Base-by-base conservation (phyloP, 345 rosid genomes). In the Conringia planisiliqua region DNA sequence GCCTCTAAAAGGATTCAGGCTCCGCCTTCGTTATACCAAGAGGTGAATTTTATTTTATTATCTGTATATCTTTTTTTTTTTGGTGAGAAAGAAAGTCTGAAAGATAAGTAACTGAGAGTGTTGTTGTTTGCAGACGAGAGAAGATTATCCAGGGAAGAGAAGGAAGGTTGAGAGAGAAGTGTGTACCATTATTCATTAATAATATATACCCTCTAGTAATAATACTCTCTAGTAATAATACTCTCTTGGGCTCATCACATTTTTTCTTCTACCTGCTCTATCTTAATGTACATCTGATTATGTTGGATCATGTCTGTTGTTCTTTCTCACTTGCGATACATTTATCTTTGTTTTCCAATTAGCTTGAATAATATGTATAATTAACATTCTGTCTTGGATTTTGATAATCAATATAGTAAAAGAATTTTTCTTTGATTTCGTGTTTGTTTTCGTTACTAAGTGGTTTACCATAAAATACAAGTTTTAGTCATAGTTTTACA, bases 1-100 rank as follows among this genome's bases (percentile, higher is more conserved):
- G 90, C 92, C 32, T 95, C 96, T 6, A 95, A 95, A 83, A 86
- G 98, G 81, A 81, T 95, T 29, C 86, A 78, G 35, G 93, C 88
- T 68, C 90, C 90, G 11, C 81, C 78, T 73, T 81, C 78, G 72
- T 39, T 83, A 12, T 78, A 78, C 66, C 83, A 83, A 60, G 92
- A 90, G 96, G 96, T 89, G 29, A 38, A 6, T 77, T 54, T 54
- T 22, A 10, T 14, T 11, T 22, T 50, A 0, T 40, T 38, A 7
- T 4, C 20, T 36, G 4, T 59, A 6, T 29, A 6, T 4, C n/a
- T 22, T 5, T 22, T 10, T 1, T 47, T 38, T 14, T 3, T 16
- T 10, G 0, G 27, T 39, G 60, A 40, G 59, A 36, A 51, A 51
- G 51, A 14, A 51, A 32, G 29, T 20, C 39, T 35, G 55, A 71